phyloP scores from a whole-genome alignment of 495 filamentous ascomycete genomes.

The Evernia prunastri region DNA sequence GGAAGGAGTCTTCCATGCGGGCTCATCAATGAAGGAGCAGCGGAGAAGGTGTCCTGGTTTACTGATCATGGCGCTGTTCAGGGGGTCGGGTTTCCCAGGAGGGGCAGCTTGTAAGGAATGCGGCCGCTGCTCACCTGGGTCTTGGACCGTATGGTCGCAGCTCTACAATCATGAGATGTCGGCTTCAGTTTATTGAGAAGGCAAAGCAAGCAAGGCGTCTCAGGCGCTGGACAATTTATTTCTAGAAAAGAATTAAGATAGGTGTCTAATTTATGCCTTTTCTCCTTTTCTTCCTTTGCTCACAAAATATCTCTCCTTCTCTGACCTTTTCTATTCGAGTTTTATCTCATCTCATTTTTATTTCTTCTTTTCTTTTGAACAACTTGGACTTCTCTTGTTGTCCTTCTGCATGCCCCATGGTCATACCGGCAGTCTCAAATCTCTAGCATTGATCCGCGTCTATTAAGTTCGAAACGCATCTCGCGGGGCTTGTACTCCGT shows the following conservation, averaged over 20 bases:
- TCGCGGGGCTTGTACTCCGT: neutral
- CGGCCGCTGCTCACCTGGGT: slow-evolving; percentile 1
- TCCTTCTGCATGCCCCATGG: neutral
- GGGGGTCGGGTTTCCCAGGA: slow-evolving; percentile 71
- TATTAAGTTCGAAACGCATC: neutral
- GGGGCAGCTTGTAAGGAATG: slow-evolving; percentile 45
- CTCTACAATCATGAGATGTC: neutral
- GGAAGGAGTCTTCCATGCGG: slow-evolving; percentile 72
- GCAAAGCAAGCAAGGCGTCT: neutral
- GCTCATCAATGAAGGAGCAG: slow-evolving; percentile 74
- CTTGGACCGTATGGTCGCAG: neutral
- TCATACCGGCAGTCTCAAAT: too few species aligned
- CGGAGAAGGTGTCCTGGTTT: slow-evolving; percentile 91
- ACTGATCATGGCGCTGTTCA: slow-evolving; percentile 77
- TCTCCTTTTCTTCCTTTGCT: neutral
- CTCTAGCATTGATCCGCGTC: too few species aligned
- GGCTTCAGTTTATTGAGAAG: neutral
- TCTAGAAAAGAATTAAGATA: too few species aligned
- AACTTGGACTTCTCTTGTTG: too few species aligned
- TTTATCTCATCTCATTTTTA: too few species aligned
- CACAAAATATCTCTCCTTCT: neutral
- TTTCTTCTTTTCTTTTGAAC: too few species aligned
- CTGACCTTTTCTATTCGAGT: neutral
- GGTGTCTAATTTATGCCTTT: neutral
- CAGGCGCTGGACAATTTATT: neutral